Percentiles rank a stretch among this genome's conserved stretches.
Evolutionary conservation across 805 yeast genomes (phyloP).

Genomic region (Yarrowia sp.): DNA sequence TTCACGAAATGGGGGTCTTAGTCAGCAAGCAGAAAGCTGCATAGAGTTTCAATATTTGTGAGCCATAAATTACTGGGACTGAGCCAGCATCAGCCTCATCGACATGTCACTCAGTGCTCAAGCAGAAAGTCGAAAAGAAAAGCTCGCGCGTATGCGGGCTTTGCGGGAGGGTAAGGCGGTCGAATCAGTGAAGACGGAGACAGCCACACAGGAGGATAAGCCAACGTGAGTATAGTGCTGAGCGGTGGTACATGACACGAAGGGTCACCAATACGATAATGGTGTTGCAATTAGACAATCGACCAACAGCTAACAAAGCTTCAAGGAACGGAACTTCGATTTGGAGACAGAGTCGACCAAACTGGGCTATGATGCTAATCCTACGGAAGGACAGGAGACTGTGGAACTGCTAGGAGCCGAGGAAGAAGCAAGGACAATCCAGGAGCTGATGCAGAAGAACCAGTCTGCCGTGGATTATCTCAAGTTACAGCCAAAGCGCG

Average conservation of each 20-base stretch:
- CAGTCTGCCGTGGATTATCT: slow-evolving; percentile 28
- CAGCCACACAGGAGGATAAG: neutral
- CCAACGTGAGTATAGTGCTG: slow-evolving; percentile 22
- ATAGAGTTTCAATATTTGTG: neutral
- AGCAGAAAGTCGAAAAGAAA: slow-evolving; percentile 35
- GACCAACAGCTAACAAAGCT: neutral
- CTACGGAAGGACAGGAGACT: slow-evolving; percentile 38
- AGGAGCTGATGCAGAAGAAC: slow-evolving; percentile 27
- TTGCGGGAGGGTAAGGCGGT: slow-evolving; percentile 29
- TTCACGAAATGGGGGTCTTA: neutral
- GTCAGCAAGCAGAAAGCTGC: neutral
- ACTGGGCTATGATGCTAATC: slow-evolving; percentile 35
- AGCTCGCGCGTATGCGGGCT: slow-evolving; percentile 36
- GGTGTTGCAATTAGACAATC: no score
- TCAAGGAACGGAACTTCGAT: slow-evolving; percentile 35
- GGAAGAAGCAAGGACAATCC: slow-evolving; percentile 16
- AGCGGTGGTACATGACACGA: no score
- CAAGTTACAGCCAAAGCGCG: slow-evolving; percentile 28
- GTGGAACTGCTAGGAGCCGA: slow-evolving; percentile 39
- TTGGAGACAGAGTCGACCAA: slow-evolving; percentile 32
- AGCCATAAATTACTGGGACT: neutral
- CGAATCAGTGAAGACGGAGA: neutral
- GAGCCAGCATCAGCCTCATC: slow-evolving; percentile 12
- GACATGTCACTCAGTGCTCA: slow-evolving; percentile 31
- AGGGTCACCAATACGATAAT: neutral